Evolutionary conservation across 306 rosid species (phyloP), one percentile per base, ranked within the genome.

Genomic region (Lathyrus aphaca): DNA sequence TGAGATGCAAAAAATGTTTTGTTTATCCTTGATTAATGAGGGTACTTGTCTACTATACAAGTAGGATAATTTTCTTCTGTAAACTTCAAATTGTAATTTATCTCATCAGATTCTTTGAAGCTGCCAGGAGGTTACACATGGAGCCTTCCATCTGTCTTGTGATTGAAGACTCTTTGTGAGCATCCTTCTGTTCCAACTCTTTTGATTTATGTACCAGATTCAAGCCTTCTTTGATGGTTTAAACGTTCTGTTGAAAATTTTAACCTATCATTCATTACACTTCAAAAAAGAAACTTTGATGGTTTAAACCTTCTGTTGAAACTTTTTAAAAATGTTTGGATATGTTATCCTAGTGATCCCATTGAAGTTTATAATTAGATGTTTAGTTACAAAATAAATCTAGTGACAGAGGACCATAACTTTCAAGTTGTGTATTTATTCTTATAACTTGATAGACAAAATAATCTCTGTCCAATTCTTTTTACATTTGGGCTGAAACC

Each of bases 111-210:
- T 94, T 82, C 83, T 86, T 90, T 78, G 96, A 94, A 83, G 87
- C 88, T 54, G 89, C 98, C 55, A 82, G 77, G 72, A 81, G 79
- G 80, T 81, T 90, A 75, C 77, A 76, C 49, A 38, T 80, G 54
- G 92, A 86, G 57, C 97, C 94, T 62, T 84, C 89, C 59, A 82
- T 75, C 78, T 90, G 97, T 77, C 90, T 94, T 56, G 97, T 88
- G 74, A 87, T 94, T 75, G 98, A 94, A 84, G 98, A 94, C 80
- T 90, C 98, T 40, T 8, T 87, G 98, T 94, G 54, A 75, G 97
- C 75, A 40, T 25, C 57, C 72, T 32, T 32, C 37, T 11, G 37
- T 51, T 17, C 54, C 21, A 44, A 9, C n/a, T 75, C 12, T 54
- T 19, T 63, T 63, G 29, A 23, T 42, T 58, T 49, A 58, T 58